Base-by-base conservation (phyloP, 441 rosid species). In the Gossypium lobatum region DNA sequence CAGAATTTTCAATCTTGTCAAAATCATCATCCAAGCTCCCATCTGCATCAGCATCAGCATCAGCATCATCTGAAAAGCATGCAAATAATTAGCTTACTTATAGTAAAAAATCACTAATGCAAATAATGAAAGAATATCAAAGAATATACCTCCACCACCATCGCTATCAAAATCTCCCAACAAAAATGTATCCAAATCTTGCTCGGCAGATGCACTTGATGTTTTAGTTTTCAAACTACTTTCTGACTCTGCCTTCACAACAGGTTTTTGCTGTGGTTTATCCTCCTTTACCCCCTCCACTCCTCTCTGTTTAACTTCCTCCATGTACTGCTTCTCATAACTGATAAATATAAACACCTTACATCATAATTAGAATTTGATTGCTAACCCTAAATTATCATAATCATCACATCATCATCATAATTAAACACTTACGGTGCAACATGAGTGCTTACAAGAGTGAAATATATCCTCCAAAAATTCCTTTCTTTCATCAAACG, bases 11-110 rank as follows among this genome's bases (percentile, higher is more conserved):
- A 20, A 89, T 91, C 85, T 88, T 89, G 88, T 89, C 95, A 73
- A 93, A 91, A 81, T 93, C 97, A 85, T 93, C 98, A 64, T 77
- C 91, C 48, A 91, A 75, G 85, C 85, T 87, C 71, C 78, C 90
- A 59, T 83, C 90, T 54, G 68, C 90, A 64, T 85, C 90, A 63
- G 53, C 90, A 50, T 13, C 61, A 20, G 28, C 61, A 9, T 58
- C 59, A 26, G 7, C 58, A 64, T 84, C 94, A 83, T 86, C 93
- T 89, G 83, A 34, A 78, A 82, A 63, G 70, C 23, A 64, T 21
- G 59, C 46, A 53, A 16, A 42, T 71, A 1, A 75, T 75, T 54
- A 64, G 58, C 9, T 25, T 23, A 52, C 11, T 67, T 16, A 52
- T 1, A 0, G 60, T 16, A 71, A 58, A 63, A 6, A 8, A 48